A percentile compares a stretch with the other conserved stretches of the same genome.
Evolutionary conservation across 257 asterid species (phyloP).

Genomic region (Salvia miltiorrhiza): DNA sequence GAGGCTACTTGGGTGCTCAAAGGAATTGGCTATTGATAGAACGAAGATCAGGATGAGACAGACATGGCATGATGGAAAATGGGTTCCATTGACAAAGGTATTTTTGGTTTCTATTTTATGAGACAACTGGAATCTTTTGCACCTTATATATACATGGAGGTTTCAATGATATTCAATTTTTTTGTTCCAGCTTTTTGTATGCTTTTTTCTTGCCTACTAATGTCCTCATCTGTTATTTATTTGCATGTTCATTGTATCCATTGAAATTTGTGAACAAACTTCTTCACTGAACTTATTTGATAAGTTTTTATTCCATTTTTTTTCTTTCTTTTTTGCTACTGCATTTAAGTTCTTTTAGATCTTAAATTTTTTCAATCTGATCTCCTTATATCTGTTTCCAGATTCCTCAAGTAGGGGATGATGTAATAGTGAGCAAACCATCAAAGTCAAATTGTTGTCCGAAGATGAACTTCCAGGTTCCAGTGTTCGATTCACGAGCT

Average conservation of each 20-base stretch:
- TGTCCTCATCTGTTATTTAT: background rate
- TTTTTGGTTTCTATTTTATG: background rate
- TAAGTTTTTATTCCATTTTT: background rate
- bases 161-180: background rate
- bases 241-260: background rate
- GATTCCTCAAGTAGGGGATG: constrained; percentile 35
- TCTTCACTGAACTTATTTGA: background rate
- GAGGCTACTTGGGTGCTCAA: constrained; percentile 59
- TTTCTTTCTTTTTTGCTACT: background rate
- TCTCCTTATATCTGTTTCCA: constrained; percentile 29
- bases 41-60: constrained; percentile 51
- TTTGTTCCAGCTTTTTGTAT: constrained; percentile 5
- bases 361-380: constrained; percentile 10
- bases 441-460: constrained; percentile 28
- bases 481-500: constrained; percentile 25
- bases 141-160: background rate
- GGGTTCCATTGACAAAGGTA: constrained; percentile 65
- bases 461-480: constrained; percentile 29
- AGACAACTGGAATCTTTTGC: background rate
- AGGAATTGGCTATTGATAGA: constrained; percentile 43
- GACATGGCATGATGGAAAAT: constrained; percentile 57
- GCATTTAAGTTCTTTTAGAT: background rate
- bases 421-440: constrained; percentile 28
- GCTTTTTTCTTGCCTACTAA: background rate
- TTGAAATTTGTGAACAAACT: background rate